A percentile compares a stretch with the other conserved stretches of the same genome.
Conservation (phyloP, 108 stramenopile species). For the Phaeodactylum tricornutum region DNA sequence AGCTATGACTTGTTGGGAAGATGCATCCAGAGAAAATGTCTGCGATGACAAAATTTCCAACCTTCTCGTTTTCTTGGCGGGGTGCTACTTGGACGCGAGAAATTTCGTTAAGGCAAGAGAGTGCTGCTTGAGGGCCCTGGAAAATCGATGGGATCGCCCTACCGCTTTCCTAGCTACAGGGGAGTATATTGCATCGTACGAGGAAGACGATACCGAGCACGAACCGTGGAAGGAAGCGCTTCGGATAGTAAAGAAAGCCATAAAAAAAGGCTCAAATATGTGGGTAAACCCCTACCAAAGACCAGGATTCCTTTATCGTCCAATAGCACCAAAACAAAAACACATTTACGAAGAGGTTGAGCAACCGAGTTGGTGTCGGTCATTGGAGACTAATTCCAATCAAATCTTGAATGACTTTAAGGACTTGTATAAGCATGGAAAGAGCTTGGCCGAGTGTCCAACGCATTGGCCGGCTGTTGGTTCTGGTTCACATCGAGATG, state of each 20-base stretch:
- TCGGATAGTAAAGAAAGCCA: not conserved
- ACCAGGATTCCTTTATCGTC: not conserved
- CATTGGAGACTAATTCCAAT: constrained; percentile 33
- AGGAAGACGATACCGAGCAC: not conserved
- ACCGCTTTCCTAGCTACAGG: too few species aligned
- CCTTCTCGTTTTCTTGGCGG: constrained; percentile 44
- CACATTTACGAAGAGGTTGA: constrained; percentile 3
- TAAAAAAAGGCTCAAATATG: not conserved
- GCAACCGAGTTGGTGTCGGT: constrained; percentile 49
- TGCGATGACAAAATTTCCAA: constrained; percentile 1
- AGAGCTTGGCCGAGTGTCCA: not conserved
- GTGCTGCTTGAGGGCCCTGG: constrained; percentile 2
- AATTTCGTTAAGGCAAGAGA: not conserved
- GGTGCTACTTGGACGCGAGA: constrained; percentile 10
- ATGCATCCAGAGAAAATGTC: constrained; percentile 2
- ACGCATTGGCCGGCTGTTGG: constrained; percentile 40
- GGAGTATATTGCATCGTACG: not conserved
- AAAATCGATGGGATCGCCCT: not conserved
- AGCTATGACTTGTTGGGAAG: constrained; percentile 45
- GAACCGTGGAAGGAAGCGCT: too few species aligned
- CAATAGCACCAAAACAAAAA: not conserved
- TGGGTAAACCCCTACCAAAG: not conserved
- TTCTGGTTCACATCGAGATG: constrained; percentile 32
- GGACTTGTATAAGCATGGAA: constrained; percentile 1
- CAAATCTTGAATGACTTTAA: constrained; percentile 30